phyloP scores from a whole-genome alignment of 306 rosid species.

The peach (Prunus persica) region DNA sequence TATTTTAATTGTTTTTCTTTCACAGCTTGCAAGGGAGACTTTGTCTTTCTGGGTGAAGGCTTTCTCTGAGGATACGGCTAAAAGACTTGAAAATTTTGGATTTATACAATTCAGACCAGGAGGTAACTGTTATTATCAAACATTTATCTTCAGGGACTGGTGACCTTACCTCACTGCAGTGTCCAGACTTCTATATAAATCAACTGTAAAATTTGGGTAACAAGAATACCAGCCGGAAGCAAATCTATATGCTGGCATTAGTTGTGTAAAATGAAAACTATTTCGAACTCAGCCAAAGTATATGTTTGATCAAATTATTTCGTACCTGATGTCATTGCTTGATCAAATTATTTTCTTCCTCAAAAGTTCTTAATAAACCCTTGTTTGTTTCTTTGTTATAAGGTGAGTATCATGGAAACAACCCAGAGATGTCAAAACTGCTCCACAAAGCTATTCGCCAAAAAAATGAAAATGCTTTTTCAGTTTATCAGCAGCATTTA shows the following conservation, averaged over 20 bases:
- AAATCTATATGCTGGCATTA: background rate
- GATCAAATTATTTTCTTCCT: background rate
- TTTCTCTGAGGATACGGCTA: constrained; percentile 97
- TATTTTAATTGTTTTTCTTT: background rate
- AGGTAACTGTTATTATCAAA: constrained; percentile 53
- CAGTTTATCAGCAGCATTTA: constrained; percentile 97
- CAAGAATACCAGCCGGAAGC: background rate
- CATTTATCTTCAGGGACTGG: background rate
- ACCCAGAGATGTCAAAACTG: constrained; percentile 99
- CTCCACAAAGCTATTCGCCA: constrained; percentile 99
- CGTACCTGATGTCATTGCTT: background rate
- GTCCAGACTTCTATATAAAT: background rate
- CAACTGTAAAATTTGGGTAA: background rate
- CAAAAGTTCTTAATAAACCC: background rate
- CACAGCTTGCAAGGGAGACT: constrained; percentile 97
- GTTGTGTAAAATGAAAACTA: constrained; percentile 4
- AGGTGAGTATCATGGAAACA: constrained; percentile 99
- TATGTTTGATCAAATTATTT: constrained; percentile 1
- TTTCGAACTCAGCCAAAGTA: background rate
- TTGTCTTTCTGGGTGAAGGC: constrained; percentile 99
- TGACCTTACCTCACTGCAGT: background rate
- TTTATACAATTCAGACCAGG: constrained; percentile 99
- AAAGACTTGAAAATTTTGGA: constrained; percentile 96
- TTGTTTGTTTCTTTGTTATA: constrained; percentile 21
- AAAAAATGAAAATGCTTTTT: constrained; percentile 84